Percentiles rank a stretch among this genome's conserved stretches.
phyloP scores from a whole-genome alignment of 306 rosid species.

The Sesbania bispinosa region DNA sequence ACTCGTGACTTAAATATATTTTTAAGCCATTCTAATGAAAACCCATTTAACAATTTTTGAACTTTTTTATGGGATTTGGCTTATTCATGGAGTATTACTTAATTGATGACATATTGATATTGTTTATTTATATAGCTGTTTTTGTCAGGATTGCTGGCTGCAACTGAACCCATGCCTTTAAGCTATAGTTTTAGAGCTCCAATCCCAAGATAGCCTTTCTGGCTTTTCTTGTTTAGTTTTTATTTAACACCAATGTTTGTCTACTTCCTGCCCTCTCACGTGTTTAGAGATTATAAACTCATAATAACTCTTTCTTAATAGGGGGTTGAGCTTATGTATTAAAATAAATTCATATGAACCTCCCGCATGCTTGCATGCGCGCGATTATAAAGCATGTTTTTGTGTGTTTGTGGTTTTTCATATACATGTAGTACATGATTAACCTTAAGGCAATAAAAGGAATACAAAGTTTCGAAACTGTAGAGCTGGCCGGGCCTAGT shows the following conservation, averaged over 20 bases:
- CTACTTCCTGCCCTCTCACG: conserved; percentile 46
- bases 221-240: conserved; percentile 37
- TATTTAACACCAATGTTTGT: conserved; percentile 30
- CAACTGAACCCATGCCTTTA: conserved; percentile 57
- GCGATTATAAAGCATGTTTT: conserved; percentile 62
- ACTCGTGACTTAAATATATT: neutral
- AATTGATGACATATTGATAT: neutral
- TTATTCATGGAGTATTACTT: conserved; percentile 8
- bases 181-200: conserved; percentile 30
- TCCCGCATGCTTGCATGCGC: conserved; percentile 82
- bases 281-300: conserved; percentile 60
- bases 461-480: neutral
- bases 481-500: neutral
- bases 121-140: conserved; percentile 14
- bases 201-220: conserved; percentile 79
- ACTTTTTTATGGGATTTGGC: conserved; percentile 5
- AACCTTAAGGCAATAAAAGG: conserved; percentile 17
- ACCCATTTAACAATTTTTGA: conserved; percentile 19
- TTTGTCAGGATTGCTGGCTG: conserved; percentile 61
- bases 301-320: conserved; percentile 49
- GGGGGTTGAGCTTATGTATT: conserved; percentile 33
- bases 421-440: conserved; percentile 4
- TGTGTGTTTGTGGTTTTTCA: conserved; percentile 51
- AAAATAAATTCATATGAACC: conserved; percentile 24
- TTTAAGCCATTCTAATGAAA: neutral